A percentile compares a stretch with the other conserved stretches of the same genome.
phyloP scores from a whole-genome alignment of 129 eudicot species.

The Pittosporum tobira region DNA sequence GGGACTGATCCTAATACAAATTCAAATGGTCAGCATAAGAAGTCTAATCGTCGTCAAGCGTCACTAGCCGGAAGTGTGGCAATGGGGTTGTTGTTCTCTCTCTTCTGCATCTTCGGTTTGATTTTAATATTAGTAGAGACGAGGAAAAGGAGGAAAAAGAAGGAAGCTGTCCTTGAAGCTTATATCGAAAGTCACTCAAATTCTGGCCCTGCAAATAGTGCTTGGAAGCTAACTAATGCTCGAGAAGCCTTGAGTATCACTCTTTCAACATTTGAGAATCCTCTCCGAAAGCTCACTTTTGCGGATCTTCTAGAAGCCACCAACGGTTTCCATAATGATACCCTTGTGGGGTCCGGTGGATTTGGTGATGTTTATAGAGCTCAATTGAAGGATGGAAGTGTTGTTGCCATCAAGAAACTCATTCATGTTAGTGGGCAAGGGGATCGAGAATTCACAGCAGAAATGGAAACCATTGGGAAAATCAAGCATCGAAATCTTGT shows the following conservation, averaged over 20 bases:
- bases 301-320: slow-evolving; percentile 76
- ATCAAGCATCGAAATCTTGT: slow-evolving; percentile 91
- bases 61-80: slow-evolving; percentile 89
- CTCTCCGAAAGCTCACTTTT: slow-evolving; percentile 79
- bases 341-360: slow-evolving; percentile 81
- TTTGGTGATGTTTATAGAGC: slow-evolving; percentile 96
- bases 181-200: slow-evolving; percentile 57
- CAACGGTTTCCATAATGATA: slow-evolving; percentile 69
- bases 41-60: slow-evolving; percentile 54
- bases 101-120: slow-evolving; percentile 80
- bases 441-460: slow-evolving; percentile 92
- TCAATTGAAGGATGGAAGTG: slow-evolving; percentile 66
- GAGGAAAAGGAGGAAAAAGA: slow-evolving; percentile 55
- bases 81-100: slow-evolving; percentile 72
- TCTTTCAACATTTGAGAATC: slow-evolving; percentile 76
- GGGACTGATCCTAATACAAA: slow-evolving; percentile 8
- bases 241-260: slow-evolving; percentile 83
- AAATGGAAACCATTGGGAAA: slow-evolving; percentile 97
- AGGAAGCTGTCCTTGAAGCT: slow-evolving; percentile 67
- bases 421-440: slow-evolving; percentile 96
- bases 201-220: slow-evolving; percentile 44
- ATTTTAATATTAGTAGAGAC: slow-evolving; percentile 53
- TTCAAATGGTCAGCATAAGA: slow-evolving; percentile 29
- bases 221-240: slow-evolving; percentile 73
- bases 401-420: slow-evolving; percentile 89